These are phyloP conservation scores for Fusarium brevicatenulatum DNA, from an alignment of 2,329 filamentous ascomycete species.

Conservation along the genomic window DNA sequence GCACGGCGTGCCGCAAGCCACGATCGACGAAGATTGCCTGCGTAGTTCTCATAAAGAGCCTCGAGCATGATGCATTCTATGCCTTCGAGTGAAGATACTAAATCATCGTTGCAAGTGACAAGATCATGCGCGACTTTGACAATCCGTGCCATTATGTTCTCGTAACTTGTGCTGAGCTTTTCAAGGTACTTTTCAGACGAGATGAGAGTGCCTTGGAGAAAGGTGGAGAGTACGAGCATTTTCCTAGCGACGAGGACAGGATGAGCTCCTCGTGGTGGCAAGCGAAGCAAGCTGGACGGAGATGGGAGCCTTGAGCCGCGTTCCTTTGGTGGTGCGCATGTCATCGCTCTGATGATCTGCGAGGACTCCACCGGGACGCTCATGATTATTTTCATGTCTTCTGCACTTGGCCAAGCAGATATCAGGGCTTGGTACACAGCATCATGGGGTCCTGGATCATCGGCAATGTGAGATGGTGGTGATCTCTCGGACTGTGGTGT, in stretches of 20 bases:
- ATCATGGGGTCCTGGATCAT: constrained; percentile 19
- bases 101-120: constrained; percentile 58
- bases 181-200: background rate
- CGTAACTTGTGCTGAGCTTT: constrained; percentile 23
- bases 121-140: constrained; percentile 46
- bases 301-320: constrained; percentile 21
- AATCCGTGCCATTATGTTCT: constrained; percentile 38
- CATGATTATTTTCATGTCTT: constrained; percentile 52
- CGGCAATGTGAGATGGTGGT: too few relatives aligned
- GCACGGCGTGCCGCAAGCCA: constrained; percentile 59
- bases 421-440: constrained; percentile 48
- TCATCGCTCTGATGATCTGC: constrained; percentile 49
- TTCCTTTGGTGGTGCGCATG: constrained; percentile 44
- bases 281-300: constrained; percentile 46
- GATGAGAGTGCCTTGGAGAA: constrained; percentile 48
- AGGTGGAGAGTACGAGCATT: constrained; percentile 52
- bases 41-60: constrained; percentile 57
- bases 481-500: background rate
- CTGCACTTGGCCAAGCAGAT: constrained; percentile 51
- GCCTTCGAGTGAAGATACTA: constrained; percentile 58
- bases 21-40: constrained; percentile 56
- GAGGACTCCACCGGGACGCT: constrained; percentile 46
- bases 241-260: constrained; percentile 56
- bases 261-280: constrained; percentile 42
- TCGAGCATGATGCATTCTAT: constrained; percentile 63